Base-by-base conservation (phyloP, 768 basidiomycete genomes). In the Harrya chromipes region DNA sequence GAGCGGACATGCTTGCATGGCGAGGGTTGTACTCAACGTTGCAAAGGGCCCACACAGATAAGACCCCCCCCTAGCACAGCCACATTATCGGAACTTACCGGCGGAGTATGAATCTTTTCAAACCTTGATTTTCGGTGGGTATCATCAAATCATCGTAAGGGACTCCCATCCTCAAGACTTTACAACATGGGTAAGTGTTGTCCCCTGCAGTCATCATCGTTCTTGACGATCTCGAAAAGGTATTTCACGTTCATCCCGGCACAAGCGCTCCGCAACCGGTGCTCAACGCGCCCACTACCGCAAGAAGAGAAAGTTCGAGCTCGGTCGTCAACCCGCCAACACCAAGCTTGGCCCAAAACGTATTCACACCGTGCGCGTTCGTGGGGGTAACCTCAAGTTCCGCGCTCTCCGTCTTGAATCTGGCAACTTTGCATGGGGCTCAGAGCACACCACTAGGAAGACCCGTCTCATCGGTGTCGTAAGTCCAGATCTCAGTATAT, bases 281-380 rank as follows among this genome's bases (percentile, higher is more conserved):
- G 91, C 89, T 52, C 89, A 93, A 74, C 87, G 89, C 64, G 84
- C 93, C 63, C 84, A 88, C 77, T 95, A 94, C 79, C 92, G 95
- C 81, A 99, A 99, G 84, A 99, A 98, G 91, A 86, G 97, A 87
- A 97, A 98, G 79, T 98, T 98, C 76, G 97, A 99, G 82, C 85
- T 97, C 65, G 97, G 95, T 70, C 93, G 97, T 70, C 97, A 98
- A 71, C 79, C 97, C 50, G 97, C 97, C 60, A 93, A 77, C 82
- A 99, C 97, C 69, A 97, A 91, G 79, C 85, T 99, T 58, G 94
- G 97, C 43, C 66, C 86, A 47, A 98, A 98, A 79, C 90, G 97
- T 53, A 76, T 99, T 64, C 97, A 98, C 77, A 81, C 83, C 47
- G 94, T 99, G 56, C 90, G 97, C 66, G 86, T 87, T 34, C 90